Conservation (phyloP, 768 basidiomycete species). For the Trametes meyenii region DNA sequence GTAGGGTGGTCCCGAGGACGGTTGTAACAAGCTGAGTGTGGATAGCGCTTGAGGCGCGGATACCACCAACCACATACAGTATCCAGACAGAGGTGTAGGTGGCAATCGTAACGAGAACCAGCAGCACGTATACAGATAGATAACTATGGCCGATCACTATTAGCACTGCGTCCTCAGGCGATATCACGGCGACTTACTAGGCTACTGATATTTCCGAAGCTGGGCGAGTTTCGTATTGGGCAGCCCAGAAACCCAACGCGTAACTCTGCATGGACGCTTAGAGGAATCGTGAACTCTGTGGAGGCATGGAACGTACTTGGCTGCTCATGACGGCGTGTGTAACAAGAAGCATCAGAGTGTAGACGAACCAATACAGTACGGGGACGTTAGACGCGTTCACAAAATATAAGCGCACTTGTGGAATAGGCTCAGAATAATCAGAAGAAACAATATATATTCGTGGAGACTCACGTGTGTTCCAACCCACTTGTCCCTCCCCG, state of each 20-base stretch:
- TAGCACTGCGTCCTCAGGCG: not conserved
- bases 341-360: conserved; percentile 28
- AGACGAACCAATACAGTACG: conserved; percentile 1
- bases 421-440: not conserved
- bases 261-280: conserved; percentile 39
- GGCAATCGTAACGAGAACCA: conserved; percentile 37
- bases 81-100: conserved; percentile 40
- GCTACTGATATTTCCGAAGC: conserved; percentile 38
- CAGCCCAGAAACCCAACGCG: conserved; percentile 50
- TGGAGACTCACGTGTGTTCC: conserved; percentile 40
- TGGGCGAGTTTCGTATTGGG: conserved; percentile 41
- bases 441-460: no score
- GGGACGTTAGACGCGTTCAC: conserved; percentile 15
- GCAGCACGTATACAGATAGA: conserved; percentile 44
- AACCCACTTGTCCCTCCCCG: conserved; percentile 59
- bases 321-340: conserved; percentile 10
- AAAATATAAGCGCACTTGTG: conserved; percentile 36
- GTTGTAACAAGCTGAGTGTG: conserved; percentile 55
- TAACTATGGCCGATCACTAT: conserved; percentile 43
- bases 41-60: conserved; percentile 57
- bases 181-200: conserved; percentile 32
- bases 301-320: conserved; percentile 8
- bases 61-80: conserved; percentile 47
- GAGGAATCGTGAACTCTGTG: conserved; percentile 30
- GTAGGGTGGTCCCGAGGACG: conserved; percentile 61